phyloP scores from a whole-genome alignment of 805 yeast species.

The Ogataea degrootiae region DNA sequence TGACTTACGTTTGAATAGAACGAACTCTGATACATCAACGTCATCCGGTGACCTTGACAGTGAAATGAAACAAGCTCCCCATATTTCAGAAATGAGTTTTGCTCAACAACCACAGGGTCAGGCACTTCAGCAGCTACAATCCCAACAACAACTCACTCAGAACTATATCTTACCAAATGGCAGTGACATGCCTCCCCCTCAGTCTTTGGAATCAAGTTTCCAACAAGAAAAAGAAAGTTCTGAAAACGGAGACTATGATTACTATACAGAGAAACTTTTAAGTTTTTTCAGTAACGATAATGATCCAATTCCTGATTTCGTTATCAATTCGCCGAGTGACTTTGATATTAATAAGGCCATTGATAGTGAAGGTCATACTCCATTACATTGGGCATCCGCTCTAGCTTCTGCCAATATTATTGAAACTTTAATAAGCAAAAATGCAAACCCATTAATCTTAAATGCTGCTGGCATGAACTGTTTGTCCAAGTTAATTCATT shows the following conservation, averaged over 20 bases:
- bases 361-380: conserved; percentile 77
- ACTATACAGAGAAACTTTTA: conserved; percentile 38
- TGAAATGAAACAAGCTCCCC: conserved; percentile 13
- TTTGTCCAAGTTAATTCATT: conserved; percentile 61
- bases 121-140: conserved; percentile 20
- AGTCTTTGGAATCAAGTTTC: conserved; percentile 8
- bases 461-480: conserved; percentile 64
- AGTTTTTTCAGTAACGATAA: conserved; percentile 50
- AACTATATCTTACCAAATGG: conserved; percentile 1
- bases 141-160: not conserved
- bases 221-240: conserved; percentile 1
- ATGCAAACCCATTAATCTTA: conserved; percentile 54
- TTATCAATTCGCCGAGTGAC: conserved; percentile 55
- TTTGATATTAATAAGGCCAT: conserved; percentile 63
- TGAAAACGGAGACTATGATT: conserved; percentile 34
- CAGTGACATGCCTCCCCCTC: not conserved
- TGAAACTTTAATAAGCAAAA: conserved; percentile 49
- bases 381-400: conserved; percentile 83
- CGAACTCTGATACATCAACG: conserved; percentile 26
- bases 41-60: conserved; percentile 18
- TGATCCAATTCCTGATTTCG: conserved; percentile 32
- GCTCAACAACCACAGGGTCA: conserved; percentile 14
- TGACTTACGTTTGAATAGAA: conserved; percentile 20
- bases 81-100: conserved; percentile 10
- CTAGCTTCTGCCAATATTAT: conserved; percentile 64